phyloP scores from a whole-genome alignment of 768 basidiomycete genomes.

The Neoboletus brunneissimus region DNA sequence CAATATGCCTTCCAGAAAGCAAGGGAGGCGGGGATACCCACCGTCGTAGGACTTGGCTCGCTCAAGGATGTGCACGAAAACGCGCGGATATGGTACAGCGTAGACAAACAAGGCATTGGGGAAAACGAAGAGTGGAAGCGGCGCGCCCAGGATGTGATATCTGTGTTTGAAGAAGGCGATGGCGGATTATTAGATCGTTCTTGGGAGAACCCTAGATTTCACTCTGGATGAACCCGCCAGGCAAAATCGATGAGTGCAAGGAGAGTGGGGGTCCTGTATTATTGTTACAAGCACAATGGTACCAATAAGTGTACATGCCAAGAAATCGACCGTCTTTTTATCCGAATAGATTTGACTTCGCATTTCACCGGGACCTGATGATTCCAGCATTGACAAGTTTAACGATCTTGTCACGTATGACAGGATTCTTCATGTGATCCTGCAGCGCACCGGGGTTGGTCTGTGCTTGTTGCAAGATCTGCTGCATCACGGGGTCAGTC shows the following conservation, averaged over 20 bases:
- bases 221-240: conserved; percentile 4
- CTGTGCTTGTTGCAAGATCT: conserved; percentile 93
- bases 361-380: conserved; percentile 73
- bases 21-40: conserved; percentile 47
- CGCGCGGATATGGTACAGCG: conserved; percentile 63
- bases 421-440: conserved; percentile 95
- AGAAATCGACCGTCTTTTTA: conserved; percentile 11
- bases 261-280: conserved; percentile 11
- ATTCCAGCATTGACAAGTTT: conserved; percentile 92
- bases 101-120: conserved; percentile 39
- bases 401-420: conserved; percentile 75
- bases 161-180: conserved; percentile 43
- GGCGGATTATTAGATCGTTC: conserved; percentile 58
- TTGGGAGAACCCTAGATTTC: conserved; percentile 59
- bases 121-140: conserved; percentile 44
- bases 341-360: conserved; percentile 7
- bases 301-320: conserved; percentile 22
- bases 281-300: conserved; percentile 24
- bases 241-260: neutral
- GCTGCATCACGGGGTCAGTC: conserved; percentile 90
- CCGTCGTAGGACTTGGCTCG: conserved; percentile 72
- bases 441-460: conserved; percentile 81
- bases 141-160: conserved; percentile 34
- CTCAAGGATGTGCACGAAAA: conserved; percentile 72
- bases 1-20: conserved; percentile 63